These are phyloP conservation scores for Pseudogymnoascus sp. DNA, from an alignment of 2,329 filamentous ascomycete species.

Conservation along the genomic window DNA sequence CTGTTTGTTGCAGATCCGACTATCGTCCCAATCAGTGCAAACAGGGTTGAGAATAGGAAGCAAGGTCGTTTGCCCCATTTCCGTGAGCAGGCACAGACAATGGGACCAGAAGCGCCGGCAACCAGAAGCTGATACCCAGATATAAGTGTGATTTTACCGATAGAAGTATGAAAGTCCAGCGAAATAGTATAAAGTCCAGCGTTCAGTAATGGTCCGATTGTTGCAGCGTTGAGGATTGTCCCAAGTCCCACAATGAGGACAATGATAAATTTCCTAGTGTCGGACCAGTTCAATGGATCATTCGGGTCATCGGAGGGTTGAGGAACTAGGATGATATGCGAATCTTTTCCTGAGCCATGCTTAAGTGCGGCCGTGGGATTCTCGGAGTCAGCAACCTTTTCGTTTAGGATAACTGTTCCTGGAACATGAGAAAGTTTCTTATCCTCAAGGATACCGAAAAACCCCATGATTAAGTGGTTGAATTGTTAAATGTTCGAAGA, in stretches of 20 bases:
- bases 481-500: no score
- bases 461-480: no score
- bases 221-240: slow-evolving; percentile 19
- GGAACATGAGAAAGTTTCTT: slow-evolving; percentile 12
- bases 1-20: background rate
- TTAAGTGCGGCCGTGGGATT: slow-evolving; percentile 14
- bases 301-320: slow-evolving; percentile 44
- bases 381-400: slow-evolving; percentile 15
- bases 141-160: background rate
- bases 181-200: background rate
- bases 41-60: background rate
- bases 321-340: slow-evolving; percentile 26
- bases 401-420: slow-evolving; percentile 18
- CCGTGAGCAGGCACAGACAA: background rate
- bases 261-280: slow-evolving; percentile 36
- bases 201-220: background rate
- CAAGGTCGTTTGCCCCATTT: background rate
- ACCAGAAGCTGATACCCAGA: background rate
- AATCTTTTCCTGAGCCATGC: slow-evolving; percentile 17
- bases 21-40: background rate
- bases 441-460: no score
- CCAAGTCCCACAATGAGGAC: slow-evolving; percentile 35
- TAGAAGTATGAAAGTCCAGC: no score
- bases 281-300: slow-evolving; percentile 40
- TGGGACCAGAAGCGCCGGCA: background rate